Evolutionary conservation across 768 basidiomycete genomes (phyloP).

Genomic region (Amanita molliuscula): DNA sequence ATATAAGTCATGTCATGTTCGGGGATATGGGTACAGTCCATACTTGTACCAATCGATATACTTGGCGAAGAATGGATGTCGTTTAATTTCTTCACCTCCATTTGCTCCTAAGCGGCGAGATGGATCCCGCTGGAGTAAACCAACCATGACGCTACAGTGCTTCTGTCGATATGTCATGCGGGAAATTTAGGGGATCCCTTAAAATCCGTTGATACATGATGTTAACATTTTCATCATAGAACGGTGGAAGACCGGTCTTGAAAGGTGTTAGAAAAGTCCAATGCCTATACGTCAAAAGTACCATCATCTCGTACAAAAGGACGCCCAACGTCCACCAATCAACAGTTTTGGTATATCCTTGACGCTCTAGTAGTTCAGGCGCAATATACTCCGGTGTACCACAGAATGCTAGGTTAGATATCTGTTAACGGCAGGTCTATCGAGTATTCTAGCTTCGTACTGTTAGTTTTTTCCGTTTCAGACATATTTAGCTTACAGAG

Average conservation of each 20-base stretch:
- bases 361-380: constrained; percentile 91
- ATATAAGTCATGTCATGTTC: constrained; percentile 2
- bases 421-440: neutral
- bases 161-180: constrained; percentile 78
- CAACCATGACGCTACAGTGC: constrained; percentile 84
- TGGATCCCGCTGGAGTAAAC: constrained; percentile 84
- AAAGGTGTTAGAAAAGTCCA: constrained; percentile 9
- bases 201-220: constrained; percentile 97
- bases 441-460: constrained; percentile 24
- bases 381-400: constrained; percentile 99
- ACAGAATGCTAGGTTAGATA: constrained; percentile 65
- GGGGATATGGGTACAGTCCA: constrained; percentile 11
- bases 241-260: constrained; percentile 91
- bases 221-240: constrained; percentile 98
- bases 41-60: constrained; percentile 88
- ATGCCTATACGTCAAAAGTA: constrained; percentile 15
- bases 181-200: constrained; percentile 87
- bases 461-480: constrained; percentile 95
- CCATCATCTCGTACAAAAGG: constrained; percentile 95
- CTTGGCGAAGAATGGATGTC: constrained; percentile 89
- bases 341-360: constrained; percentile 96
- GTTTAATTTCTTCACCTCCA: constrained; percentile 93
- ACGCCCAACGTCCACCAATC: constrained; percentile 99
- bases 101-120: constrained; percentile 78
- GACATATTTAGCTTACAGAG: constrained; percentile 96